phyloP scores from a whole-genome alignment of 768 basidiomycete species.

The Boletus bicolor region DNA sequence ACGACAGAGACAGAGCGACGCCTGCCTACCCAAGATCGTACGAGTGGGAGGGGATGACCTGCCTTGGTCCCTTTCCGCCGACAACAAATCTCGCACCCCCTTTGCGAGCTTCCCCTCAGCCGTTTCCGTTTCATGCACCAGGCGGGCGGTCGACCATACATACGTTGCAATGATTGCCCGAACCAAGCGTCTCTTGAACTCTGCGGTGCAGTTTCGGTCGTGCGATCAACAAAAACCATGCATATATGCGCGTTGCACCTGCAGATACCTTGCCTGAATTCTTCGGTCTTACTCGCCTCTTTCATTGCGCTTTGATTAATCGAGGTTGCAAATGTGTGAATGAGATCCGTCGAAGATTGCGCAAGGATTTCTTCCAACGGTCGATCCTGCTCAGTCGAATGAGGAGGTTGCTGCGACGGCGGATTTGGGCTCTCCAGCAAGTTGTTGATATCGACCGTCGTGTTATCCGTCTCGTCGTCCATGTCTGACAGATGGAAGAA shows the following conservation, averaged over 20 bases:
- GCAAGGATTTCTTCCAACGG: constrained; percentile 25
- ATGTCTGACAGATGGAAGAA: constrained; percentile 8
- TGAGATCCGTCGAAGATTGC: constrained; percentile 14
- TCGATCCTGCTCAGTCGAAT: background rate
- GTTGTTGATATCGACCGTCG: background rate
- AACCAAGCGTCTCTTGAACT: constrained; percentile 23
- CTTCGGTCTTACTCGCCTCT: constrained; percentile 20
- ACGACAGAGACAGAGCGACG: constrained; percentile 4
- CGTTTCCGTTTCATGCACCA: constrained; percentile 15
- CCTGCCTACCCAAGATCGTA: constrained; percentile 25
- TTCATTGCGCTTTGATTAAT: constrained; percentile 11
- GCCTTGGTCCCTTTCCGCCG: constrained; percentile 32
- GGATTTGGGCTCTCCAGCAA: background rate
- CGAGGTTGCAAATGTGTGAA: constrained; percentile 20
- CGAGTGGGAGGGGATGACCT: constrained; percentile 26
- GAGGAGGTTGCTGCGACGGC: background rate
- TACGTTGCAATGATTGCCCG: constrained; percentile 12
- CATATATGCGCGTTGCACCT: constrained; percentile 22
- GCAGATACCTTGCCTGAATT: constrained; percentile 24
- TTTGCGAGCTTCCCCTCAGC: constrained; percentile 12
- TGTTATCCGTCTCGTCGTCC: constrained; percentile 9
- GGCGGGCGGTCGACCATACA: constrained; percentile 28
- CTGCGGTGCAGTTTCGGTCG: constrained; percentile 8
- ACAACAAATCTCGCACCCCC: constrained; percentile 19
- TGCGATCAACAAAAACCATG: constrained; percentile 9